Evolutionary conservation across 352 stramenopile genomes (phyloP), one percentile per base, ranked within the genome.

Genomic region (Pythium scleroteichum): DNA sequence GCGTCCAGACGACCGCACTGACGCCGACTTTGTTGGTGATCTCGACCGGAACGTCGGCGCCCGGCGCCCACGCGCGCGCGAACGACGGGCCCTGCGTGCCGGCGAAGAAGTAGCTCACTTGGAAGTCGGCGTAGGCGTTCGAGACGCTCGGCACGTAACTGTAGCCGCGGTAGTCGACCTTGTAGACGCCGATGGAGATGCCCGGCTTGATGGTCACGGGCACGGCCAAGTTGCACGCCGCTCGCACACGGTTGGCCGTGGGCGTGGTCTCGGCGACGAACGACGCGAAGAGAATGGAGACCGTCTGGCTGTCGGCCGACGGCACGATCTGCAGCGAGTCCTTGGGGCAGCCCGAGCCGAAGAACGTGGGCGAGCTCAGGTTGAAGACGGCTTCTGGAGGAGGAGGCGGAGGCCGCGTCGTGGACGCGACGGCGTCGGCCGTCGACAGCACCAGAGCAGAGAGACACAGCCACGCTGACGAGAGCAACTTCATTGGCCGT

Each of bases 101-200:
- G 1, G 70, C 55, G 20, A 78, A 75, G 39, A 75, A 78, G 45
- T 75, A 75, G 9, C 17, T 53, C 8, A 57, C 56, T 23, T 56
- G 42, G 52, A 78, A 70, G 32, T 75, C 57, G 23, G 45, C 45
- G 33, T 50, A 71, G 14, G 66, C 52, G 26, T 17, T 41, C 2
- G 24, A 5, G 1, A 48, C 17, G 13, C n/a, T 42, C 1, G 70
- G 70, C 0, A 78, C 70, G 56, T 68, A 78, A 23, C 39, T 57
- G 59, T 72, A 68, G 2, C 70, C 70, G 7, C 63, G 67, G 57
- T 78, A 78, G 59, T 75, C 70, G 5, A 68, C 52, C 16, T 58
- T 54, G 59, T 68, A 75, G 40, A 78, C 62, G 29, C 62, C 70
- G 35, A 78, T 68, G 7, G 70, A 64, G 45, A 75, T 66, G 20